Base-by-base conservation (phyloP, 805 yeast genomes). In the Nakazawaea anatomiae region DNA sequence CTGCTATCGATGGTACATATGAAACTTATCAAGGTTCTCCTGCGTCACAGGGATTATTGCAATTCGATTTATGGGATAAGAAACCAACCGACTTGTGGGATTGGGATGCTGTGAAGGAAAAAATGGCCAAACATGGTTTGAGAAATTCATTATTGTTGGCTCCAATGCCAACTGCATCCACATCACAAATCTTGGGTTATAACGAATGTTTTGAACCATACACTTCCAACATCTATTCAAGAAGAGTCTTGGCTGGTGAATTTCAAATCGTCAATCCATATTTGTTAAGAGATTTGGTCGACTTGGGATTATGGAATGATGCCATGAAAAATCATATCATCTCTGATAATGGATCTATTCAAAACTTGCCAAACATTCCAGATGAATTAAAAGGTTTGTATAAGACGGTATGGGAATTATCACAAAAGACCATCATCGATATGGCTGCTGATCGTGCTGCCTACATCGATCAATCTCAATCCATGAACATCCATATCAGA, bases 151-250 rank as follows among this genome's bases (percentile, higher is more conserved):
- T 92, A 51, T 67, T 91, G 14, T 87, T 91, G 35, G 97, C 95
- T 1, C 94, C 97, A 48, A 92, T 92, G 98, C 98, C 98, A 42
- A 92, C 98, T 14, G 98, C 98, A 1, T 89, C 97, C 1, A 92
- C 98, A 1, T 92, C 98, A 3, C 97, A 90, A 72, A 91, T 92
- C 47, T 74, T 92, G 48, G 98, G 97, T 39, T 89, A 79, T 73
- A 91, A 83, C 60, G 98, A 92, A 71, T 91, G 97, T 69, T 92
- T 92, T 67, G 99, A 92, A 68, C 98, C 99, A 10, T 82, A 83
- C 66, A 91, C 99, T 6, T 89, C 97, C 25, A 92, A 92, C 70
- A 82, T 92, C 61, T 92, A 90, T 69, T 81, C 88, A 43, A 81
- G 98, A 60, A 82, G 98, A 63, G 97, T 90, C 5, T 71, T 89